Conservation (phyloP, 1,139 yeast species). For the Pneumocystis oryctolagi region DNA sequence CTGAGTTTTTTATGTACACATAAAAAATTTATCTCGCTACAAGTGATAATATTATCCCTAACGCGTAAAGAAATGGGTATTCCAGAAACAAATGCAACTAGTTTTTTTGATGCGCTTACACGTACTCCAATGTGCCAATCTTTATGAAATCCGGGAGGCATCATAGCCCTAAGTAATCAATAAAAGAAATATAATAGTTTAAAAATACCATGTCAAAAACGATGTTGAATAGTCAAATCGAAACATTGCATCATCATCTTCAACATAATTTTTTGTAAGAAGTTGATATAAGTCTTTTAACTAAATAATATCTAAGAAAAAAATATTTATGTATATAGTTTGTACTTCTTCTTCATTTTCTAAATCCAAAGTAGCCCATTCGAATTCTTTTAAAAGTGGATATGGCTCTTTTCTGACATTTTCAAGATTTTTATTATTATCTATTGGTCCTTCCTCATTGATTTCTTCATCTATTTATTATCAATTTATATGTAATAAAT, state of each 20-base stretch:
- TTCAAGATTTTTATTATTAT: conserved; percentile 44
- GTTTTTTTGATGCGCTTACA: conserved; percentile 55
- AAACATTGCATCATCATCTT: conserved; percentile 82
- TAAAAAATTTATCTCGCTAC: conserved; percentile 84
- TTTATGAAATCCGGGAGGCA: conserved; percentile 80
- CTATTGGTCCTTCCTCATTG: conserved; percentile 71
- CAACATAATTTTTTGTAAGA: conserved; percentile 81
- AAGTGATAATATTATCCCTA: conserved; percentile 40
- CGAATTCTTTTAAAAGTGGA: conserved; percentile 62
- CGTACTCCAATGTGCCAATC: conserved; percentile 94
- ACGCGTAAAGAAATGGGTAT: conserved; percentile 62
- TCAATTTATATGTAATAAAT: not conserved
- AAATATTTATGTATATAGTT: not conserved
- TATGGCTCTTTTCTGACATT: conserved; percentile 59
- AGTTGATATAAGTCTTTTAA: conserved; percentile 63
- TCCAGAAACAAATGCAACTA: conserved; percentile 86
- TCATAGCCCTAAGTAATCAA: conserved; percentile 36
- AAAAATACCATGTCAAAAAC: conserved; percentile 56
- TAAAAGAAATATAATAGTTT: not conserved
- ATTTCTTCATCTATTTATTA: conserved; percentile 35
- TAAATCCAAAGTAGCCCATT: conserved; percentile 74
- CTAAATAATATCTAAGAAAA: not conserved
- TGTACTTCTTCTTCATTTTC: conserved; percentile 33
- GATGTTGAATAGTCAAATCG: conserved; percentile 76
- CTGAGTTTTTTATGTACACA: conserved; percentile 89